Evolutionary conservation across 371 early-diverging fungal genomes (phyloP).

Genomic region (Chytridium lagenaria): DNA sequence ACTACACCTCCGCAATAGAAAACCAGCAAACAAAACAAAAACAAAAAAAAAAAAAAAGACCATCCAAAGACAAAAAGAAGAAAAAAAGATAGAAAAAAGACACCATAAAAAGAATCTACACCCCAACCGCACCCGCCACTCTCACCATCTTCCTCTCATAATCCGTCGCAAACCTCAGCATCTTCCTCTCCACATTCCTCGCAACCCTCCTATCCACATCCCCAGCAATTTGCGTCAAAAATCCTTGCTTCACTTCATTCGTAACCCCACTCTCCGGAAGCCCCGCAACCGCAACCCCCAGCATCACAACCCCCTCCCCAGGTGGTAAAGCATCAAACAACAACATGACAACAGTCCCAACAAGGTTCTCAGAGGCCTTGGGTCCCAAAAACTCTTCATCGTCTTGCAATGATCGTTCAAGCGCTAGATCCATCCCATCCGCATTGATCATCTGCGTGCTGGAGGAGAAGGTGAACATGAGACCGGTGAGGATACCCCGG

Average conservation of each 20-base stretch:
- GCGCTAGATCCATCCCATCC: neutral
- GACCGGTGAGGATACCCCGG: constrained; percentile 1
- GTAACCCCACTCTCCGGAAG: constrained; percentile 59
- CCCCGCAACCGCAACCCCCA: constrained; percentile 52
- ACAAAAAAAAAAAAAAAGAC: neutral
- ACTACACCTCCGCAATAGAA: too few species aligned
- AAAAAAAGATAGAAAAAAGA: neutral
- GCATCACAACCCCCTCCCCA: constrained; percentile 46
- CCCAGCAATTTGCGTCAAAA: constrained; percentile 40
- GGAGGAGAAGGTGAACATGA: constrained; percentile 27
- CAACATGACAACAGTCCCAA: constrained; percentile 23
- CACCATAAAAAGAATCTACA: neutral
- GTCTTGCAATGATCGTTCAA: constrained; percentile 2
- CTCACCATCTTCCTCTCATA: constrained; percentile 23
- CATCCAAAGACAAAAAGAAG: neutral
- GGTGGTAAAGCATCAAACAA: constrained; percentile 54
- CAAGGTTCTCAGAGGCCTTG: constrained; percentile 16
- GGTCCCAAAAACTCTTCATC: constrained; percentile 27
- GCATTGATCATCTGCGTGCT: neutral
- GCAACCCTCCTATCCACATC: constrained; percentile 25
- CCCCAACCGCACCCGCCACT: neutral
- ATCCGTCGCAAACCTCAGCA: constrained; percentile 26
- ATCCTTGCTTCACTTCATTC: constrained; percentile 53
- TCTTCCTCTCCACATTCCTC: constrained; percentile 19
- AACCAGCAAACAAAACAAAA: neutral